These are phyloP conservation scores for Pestalotiopsis sp. DNA, from an alignment of 2,329 filamentous ascomycete species.

Conservation along the genomic window DNA sequence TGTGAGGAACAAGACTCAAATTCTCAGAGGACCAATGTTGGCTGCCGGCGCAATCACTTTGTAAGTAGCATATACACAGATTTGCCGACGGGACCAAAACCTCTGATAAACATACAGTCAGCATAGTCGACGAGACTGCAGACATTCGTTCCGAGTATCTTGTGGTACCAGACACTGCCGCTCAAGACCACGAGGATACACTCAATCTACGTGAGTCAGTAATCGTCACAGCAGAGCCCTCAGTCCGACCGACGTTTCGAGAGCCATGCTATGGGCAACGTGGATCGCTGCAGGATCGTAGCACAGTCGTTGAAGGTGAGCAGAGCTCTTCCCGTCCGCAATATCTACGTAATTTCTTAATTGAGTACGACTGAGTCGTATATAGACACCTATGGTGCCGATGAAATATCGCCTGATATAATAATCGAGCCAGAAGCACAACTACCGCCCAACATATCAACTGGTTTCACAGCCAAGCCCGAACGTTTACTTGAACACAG, in stretches of 20 bases:
- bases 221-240: background rate
- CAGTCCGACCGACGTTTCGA: background rate
- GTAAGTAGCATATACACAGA: background rate
- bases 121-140: background rate
- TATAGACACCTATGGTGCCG: background rate
- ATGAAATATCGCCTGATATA: background rate
- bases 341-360: background rate
- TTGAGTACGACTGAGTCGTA: background rate
- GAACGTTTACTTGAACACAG: background rate
- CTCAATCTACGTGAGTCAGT: background rate
- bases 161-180: background rate
- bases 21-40: background rate
- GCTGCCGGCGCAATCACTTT: background rate
- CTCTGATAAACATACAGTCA: background rate
- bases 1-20: background rate
- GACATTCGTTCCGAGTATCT: background rate
- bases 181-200: background rate
- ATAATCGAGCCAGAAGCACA: background rate
- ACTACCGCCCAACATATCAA: background rate
- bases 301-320: background rate
- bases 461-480: background rate
- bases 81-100: background rate
- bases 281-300: background rate
- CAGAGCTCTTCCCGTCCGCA: background rate
- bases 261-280: background rate